Base-by-base conservation (phyloP, 2,329 filamentous ascomycete genomes). In the Penicillium occitanis region DNA sequence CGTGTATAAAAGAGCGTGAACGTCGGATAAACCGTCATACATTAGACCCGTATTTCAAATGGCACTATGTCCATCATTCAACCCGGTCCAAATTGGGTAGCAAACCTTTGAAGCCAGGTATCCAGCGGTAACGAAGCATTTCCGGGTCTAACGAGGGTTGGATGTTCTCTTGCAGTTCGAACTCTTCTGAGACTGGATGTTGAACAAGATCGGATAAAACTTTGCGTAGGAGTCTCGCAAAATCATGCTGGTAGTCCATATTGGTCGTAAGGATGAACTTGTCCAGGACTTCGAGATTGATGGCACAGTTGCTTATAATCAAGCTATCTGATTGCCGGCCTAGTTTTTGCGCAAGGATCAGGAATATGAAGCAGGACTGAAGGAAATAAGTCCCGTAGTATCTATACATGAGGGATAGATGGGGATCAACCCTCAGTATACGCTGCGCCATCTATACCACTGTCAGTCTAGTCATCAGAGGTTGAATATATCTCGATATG, bases 121-220 rank as follows among this genome's bases (percentile, higher is more conserved):
- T 40, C 53, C 53, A 58, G 53, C 53, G 53, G n/a, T 58, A 58
- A 40, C 53, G 53, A 40, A 58, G 53, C 53, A 58, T 58, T 58
- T 58, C 53, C 30, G 53, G 53, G 33, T 58, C 53, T 11, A 58
- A 40, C 6, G 53, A 58, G 2, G 53, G 30, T n/a, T 57, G 51
- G 3, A 25, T 33, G 3, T 17, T 17, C 17, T 57, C 33, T 25
- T 37, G 13, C n/a, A 58, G 11, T 8, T 22, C 53, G 11, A 8
- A 3, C 1, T 40, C 53, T 58, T 40, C n/a, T 22, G 33, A 40
- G 8, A n/a, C 33, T 30, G 53, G 53, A 28, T 58, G 17, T 40
- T 58, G 53, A 40, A 58, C 25, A 25, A 58, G 33, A 25, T 40
- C 30, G 5, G 53, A 37, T n/a, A 58, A 10, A 40, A 58, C 33